Percentiles rank a stretch among this genome's conserved stretches.
Conservation (phyloP, 352 stramenopile genomes). For the Thalassiosira mediterranea region DNA sequence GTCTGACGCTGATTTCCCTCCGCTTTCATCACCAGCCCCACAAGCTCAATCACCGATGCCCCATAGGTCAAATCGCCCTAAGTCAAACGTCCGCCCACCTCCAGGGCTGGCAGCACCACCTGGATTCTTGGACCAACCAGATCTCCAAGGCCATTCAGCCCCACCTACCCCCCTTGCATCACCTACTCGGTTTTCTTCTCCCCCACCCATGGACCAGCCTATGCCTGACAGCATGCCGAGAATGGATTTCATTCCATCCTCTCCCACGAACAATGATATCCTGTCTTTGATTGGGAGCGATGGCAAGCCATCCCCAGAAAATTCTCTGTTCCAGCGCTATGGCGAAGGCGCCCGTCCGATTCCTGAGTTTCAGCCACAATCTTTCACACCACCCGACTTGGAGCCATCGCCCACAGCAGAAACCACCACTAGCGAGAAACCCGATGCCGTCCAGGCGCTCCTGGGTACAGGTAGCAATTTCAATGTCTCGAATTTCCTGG, state of each 20-base stretch:
- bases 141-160: slow-evolving; percentile 16
- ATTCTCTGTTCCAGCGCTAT: slow-evolving; percentile 22
- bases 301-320: slow-evolving; percentile 10
- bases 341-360: slow-evolving; percentile 19
- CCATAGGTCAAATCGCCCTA: not conserved
- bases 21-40: slow-evolving; percentile 14
- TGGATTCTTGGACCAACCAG: slow-evolving; percentile 57
- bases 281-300: slow-evolving; percentile 24
- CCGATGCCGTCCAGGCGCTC: slow-evolving; percentile 36
- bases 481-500: slow-evolving; percentile 82
- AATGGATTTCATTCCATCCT: slow-evolving; percentile 30
- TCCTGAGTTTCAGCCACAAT: slow-evolving; percentile 22
- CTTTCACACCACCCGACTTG: slow-evolving; percentile 37
- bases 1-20: slow-evolving; percentile 32
- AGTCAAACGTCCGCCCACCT: slow-evolving; percentile 52
- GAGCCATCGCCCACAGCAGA: slow-evolving; percentile 20
- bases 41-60: slow-evolving; percentile 4
- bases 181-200: slow-evolving; percentile 25
- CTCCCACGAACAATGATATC: slow-evolving; percentile 33
- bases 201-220: slow-evolving; percentile 18
- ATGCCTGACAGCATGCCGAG: slow-evolving; percentile 8
- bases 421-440: slow-evolving; percentile 11
- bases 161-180: slow-evolving; percentile 21
- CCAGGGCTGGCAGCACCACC: slow-evolving; percentile 75
- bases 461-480: slow-evolving; percentile 66